phyloP scores from a whole-genome alignment of 495 filamentous ascomycete genomes.

The Xylaria flabelliformis region DNA sequence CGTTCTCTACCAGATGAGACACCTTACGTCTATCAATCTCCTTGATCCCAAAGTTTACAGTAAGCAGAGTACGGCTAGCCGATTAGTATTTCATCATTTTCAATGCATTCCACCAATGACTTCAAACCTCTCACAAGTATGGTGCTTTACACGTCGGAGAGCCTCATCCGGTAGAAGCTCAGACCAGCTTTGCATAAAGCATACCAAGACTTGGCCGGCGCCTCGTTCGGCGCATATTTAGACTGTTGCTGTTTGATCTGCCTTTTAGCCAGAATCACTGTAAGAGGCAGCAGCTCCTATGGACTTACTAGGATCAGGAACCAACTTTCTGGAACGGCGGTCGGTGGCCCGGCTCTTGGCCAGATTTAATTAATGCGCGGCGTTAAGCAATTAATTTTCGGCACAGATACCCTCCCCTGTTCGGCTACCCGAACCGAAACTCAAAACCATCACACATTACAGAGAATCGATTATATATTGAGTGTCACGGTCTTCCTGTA shows the following conservation, averaged over 20 bases:
- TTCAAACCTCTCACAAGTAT: background rate
- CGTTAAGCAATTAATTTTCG: slow-evolving; percentile 18
- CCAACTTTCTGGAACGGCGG: slow-evolving; percentile 52
- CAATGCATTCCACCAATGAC: background rate
- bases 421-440: slow-evolving; percentile 17
- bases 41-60: background rate
- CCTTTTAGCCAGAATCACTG: slow-evolving; percentile 57
- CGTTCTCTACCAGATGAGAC: background rate
- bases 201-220: background rate
- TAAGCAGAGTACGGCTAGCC: background rate
- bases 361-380: slow-evolving; percentile 22
- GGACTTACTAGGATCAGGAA: slow-evolving; percentile 11
- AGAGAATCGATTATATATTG: background rate
- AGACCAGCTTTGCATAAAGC: background rate
- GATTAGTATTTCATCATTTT: background rate
- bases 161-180: background rate
- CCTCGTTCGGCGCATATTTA: slow-evolving; percentile 30
- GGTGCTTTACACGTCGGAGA: background rate
- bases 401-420: slow-evolving; percentile 13
- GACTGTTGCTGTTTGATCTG: slow-evolving; percentile 49
- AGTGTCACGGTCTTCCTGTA: background rate
- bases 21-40: background rate
- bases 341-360: slow-evolving; percentile 50
- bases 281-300: slow-evolving; percentile 23
- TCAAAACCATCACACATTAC: background rate